Evolutionary conservation across 83 land plant species (phyloP).

Genomic region (Thuja plicata): DNA sequence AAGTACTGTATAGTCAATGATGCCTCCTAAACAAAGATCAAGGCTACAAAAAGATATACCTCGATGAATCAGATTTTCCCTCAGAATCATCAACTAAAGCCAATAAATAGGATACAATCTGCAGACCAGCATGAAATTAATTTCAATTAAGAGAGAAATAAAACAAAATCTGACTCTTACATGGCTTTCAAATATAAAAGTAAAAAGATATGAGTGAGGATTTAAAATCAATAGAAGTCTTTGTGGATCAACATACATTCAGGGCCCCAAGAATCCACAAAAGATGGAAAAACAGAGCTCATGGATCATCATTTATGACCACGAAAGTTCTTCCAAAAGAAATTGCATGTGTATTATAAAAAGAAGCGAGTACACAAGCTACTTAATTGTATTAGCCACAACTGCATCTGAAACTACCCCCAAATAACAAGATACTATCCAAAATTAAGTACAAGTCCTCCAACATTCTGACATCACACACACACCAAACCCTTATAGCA

Average conservation of each 20-base stretch:
- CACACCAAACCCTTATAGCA: no score
- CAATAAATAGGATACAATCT: conserved; percentile 27
- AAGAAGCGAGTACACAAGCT: neutral
- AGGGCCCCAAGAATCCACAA: neutral
- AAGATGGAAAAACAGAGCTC: neutral
- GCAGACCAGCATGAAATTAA: neutral
- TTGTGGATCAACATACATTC: neutral
- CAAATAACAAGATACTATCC: neutral
- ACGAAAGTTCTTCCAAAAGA: neutral
- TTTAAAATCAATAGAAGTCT: neutral
- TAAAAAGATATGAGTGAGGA: neutral
- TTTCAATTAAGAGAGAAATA: neutral
- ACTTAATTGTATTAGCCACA: neutral
- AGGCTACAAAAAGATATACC: conserved; percentile 4
- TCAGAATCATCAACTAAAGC: conserved; percentile 24
- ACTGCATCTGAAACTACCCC: neutral
- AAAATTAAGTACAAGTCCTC: neutral
- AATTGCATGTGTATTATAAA: neutral
- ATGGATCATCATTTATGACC: neutral
- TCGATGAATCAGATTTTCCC: conserved; percentile 6
- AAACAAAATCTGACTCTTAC: neutral
- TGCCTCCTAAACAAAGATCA: neutral
- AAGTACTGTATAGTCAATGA: neutral
- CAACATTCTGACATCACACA: neutral
- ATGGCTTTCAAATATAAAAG: neutral